Evolutionary conservation across 179 eudicot genomes (phyloP).

Genomic region (Patellifolia procumbens): DNA sequence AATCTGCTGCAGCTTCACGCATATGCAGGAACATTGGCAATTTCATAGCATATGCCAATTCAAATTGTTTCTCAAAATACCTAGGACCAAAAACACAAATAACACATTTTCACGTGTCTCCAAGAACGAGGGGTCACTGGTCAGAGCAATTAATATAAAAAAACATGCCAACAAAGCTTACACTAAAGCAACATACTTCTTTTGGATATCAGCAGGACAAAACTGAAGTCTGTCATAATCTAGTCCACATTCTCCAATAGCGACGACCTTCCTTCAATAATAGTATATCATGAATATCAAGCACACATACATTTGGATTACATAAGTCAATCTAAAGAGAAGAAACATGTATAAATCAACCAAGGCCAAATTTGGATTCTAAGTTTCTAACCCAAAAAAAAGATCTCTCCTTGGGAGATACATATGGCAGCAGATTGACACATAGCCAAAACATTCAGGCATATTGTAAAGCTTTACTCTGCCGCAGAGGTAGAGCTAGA

Average conservation of each 20-base stretch:
- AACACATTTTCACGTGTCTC: neutral
- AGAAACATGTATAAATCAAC: neutral
- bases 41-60: conserved; percentile 74
- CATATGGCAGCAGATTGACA: neutral
- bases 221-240: conserved; percentile 98
- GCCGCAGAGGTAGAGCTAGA: neutral
- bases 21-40: conserved; percentile 98
- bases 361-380: neutral
- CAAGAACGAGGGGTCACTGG: conserved; percentile 11
- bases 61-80: conserved; percentile 96
- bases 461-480: neutral
- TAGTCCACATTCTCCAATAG: conserved; percentile 98
- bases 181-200: conserved; percentile 57
- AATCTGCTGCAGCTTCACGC: conserved; percentile 97
- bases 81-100: conserved; percentile 36
- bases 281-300: conserved; percentile 22
- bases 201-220: conserved; percentile 86
- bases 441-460: neutral
- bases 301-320: neutral
- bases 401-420: neutral
- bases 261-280: conserved; percentile 81
- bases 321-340: conserved; percentile 6
- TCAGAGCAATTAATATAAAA: neutral
- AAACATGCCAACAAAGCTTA: neutral
- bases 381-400: neutral